Base-by-base conservation (phyloP, 768 basidiomycete species). In the Panaeolus cyanescens region DNA sequence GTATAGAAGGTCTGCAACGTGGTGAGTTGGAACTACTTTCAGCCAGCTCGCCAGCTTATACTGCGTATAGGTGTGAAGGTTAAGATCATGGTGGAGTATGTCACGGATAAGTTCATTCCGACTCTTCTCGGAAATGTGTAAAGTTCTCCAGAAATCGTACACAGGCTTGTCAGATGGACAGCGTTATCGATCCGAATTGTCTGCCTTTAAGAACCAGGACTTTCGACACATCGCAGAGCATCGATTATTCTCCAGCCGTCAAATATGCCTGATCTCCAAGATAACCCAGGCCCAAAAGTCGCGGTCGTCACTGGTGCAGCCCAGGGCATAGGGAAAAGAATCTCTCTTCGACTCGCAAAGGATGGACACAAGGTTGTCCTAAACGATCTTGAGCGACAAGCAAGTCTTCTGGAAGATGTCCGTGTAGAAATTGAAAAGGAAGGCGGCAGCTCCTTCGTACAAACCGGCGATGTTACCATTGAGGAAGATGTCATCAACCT, bases 251-350 rank as follows among this genome's bases (percentile, higher is more conserved):
- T 22, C 39, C 39, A 19, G 19, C 2, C 39, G 8, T 22, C 39
- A 42, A 20, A 42, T 20, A 6, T 22, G 19, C 39, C 39, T 0
- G 19, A 20, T 42, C 22, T 42, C 19, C 45, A 50, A 50, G 45
- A 50, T 28, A 50, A 22, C 22, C 2, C 45, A 22, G 10, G 22
- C 30, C 45, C 32, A 50, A 54, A 50, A 8, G 66, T 75, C 36
- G 76, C 76, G 25, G 58, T 77, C 17, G 64, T 78, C 19, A 78
- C 77, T 22, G 75, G 77, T 15, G 73, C 74, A 13, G 72, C 74
- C 13, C 77, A 75, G 55, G 85, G 84, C 25, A 82, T 85, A 15
- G 84, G 84, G 1, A 74, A 74, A 34, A 80, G 78, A 32, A 80
- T 85, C 39, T 80, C 82, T 5, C 62, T 76, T 2, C 76, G 80